Evolutionary conservation across 805 yeast species (phyloP).

Genomic region (Candida multigemmis): DNA sequence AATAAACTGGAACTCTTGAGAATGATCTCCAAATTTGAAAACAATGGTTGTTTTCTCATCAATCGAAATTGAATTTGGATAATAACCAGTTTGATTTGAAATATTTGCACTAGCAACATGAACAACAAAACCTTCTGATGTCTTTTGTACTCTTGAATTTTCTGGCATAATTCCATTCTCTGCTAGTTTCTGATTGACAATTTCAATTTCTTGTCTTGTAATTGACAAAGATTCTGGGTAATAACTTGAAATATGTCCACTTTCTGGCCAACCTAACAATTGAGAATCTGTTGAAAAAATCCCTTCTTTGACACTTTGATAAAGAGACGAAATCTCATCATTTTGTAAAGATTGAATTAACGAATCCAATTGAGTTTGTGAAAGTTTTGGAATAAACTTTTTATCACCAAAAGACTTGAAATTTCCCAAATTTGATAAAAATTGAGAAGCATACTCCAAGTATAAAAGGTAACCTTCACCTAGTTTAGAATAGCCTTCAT

Average conservation of each 20-base stretch:
- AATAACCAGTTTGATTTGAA: conserved; percentile 41
- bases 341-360: conserved; percentile 34
- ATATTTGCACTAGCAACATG: conserved; percentile 58
- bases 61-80: conserved; percentile 36
- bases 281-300: conserved; percentile 42
- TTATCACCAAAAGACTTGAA: conserved; percentile 84
- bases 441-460: conserved; percentile 69
- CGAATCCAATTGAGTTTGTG: conserved; percentile 36
- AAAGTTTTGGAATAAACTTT: conserved; percentile 67
- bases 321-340: conserved; percentile 21
- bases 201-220: conserved; percentile 53
- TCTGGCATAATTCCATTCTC: conserved; percentile 61
- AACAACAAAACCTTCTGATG: conserved; percentile 40
- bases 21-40: conserved; percentile 74
- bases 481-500: conserved; percentile 25
- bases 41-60: conserved; percentile 30
- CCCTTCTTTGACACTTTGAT: conserved; percentile 33
- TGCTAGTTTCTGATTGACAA: conserved; percentile 60
- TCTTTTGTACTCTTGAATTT: conserved; percentile 67
- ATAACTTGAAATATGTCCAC: conserved; percentile 69
- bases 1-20: conserved; percentile 52
- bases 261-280: conserved; percentile 70
- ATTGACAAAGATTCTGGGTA: conserved; percentile 41
- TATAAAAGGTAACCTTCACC: conserved; percentile 32
- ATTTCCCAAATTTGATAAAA: conserved; percentile 66